Base-by-base conservation (phyloP, 768 basidiomycete genomes). In the Cystoderma amianthinum region DNA sequence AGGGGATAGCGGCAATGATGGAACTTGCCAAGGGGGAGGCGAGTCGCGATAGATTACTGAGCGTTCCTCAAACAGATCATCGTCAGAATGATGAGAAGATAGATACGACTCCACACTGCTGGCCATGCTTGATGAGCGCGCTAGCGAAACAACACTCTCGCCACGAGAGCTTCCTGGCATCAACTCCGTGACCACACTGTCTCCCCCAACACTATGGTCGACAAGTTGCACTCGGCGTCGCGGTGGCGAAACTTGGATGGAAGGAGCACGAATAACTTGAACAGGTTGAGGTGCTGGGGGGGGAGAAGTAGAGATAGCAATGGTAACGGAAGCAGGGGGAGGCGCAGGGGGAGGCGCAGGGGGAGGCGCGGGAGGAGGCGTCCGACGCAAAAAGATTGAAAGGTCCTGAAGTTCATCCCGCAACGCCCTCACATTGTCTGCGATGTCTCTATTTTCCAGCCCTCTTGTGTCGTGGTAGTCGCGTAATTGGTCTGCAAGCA, bases 61-160 rank as follows among this genome's bases (percentile, higher is more conserved):
- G 17, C 9, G 17, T 18, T 42, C 41, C 9, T 42, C 41, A 33
- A 34, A 42, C 45, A 63, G 63, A 61, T 67, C 62, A 48, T 86
- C 86, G 42, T 91, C 87, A 0, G 88, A 90, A 47, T 89, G 82
- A 46, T 85, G 82, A 1, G 73, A 75, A 2, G 73, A 74, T 23
- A 74, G 44, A 49, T 64, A 74, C 0, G 69, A 73, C 0, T 52
- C 49, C 19, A 66, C 51, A 42, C 66, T 68, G 48, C 65, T 69
- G 12, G 62, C 65, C n/a, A 57, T 62, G 46, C 68, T 72, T 1
- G 62, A 57, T 6, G 62, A 57, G 35, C 69, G 65, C 34, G 58
- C 57, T 17, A 71, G 52, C 19, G 58, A 53, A 11, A 52, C 51
- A 40, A 59, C 44, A 44, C 63, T 51, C 36, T 56, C 33, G 25